Conservation (phyloP, 2,329 filamentous ascomycete genomes). For the Scolecobasidium constrictum region DNA sequence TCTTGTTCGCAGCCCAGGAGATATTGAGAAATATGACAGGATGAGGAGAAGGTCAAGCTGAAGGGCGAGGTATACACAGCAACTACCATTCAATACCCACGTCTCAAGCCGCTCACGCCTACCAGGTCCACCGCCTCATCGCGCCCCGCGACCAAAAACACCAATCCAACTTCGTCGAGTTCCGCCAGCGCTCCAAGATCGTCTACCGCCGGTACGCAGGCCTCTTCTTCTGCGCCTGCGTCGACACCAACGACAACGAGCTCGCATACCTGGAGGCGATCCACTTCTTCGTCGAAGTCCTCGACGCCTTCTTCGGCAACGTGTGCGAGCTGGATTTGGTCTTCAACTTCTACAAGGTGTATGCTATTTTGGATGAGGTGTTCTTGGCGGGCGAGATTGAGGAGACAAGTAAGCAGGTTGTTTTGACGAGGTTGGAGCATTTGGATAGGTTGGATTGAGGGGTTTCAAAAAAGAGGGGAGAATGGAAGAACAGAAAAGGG, state of each 20-base stretch:
- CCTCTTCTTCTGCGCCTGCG: slow-evolving; percentile 97
- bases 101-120: slow-evolving; percentile 5
- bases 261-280: slow-evolving; percentile 93
- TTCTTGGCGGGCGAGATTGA: slow-evolving; percentile 97
- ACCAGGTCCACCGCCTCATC: slow-evolving; percentile 89
- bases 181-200: slow-evolving; percentile 78
- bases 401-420: slow-evolving; percentile 97
- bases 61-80: slow-evolving; percentile 73
- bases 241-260: slow-evolving; percentile 98
- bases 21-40: slow-evolving; percentile 37
- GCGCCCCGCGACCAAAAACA: slow-evolving; percentile 98
- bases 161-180: slow-evolving; percentile 98
- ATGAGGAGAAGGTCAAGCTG: slow-evolving; percentile 97
- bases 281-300: slow-evolving; percentile 98
- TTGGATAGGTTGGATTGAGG: slow-evolving; percentile 82
- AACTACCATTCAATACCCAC: not conserved
- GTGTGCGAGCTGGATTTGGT: slow-evolving; percentile 93
- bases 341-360: slow-evolving; percentile 69
- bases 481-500: not conserved
- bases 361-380: slow-evolving; percentile 96
- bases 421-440: slow-evolving; percentile 86
- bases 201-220: slow-evolving; percentile 96
- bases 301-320: slow-evolving; percentile 98
- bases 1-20: not conserved
- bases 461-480: not conserved